Evolutionary conservation across 2,329 filamentous ascomycete species (phyloP).

Genomic region (Colletotrichum australisinense): DNA sequence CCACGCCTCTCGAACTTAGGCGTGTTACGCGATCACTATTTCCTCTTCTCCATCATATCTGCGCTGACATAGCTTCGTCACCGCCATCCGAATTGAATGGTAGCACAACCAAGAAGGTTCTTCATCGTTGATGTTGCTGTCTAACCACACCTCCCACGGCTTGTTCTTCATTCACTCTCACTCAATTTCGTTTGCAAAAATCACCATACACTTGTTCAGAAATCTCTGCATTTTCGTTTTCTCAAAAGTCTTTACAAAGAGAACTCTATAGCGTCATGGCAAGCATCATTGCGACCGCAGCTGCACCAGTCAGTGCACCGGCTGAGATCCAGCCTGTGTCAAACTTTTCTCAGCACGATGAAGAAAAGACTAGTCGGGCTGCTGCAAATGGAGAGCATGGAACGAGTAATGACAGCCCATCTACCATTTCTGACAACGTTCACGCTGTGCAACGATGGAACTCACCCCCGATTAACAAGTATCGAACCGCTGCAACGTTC

Average conservation of each 20-base stretch:
- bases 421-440: not conserved
- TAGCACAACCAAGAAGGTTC: not conserved
- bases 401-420: not conserved
- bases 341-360: not conserved
- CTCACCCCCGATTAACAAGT: not conserved
- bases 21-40: not conserved
- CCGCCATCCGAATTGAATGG: too few species aligned
- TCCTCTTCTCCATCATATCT: not conserved
- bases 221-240: not conserved
- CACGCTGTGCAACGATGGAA: not conserved
- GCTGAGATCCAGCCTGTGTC: not conserved
- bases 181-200: not conserved
- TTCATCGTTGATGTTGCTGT: not conserved
- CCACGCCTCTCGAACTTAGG: not conserved
- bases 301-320: not conserved
- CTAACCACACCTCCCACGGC: not conserved
- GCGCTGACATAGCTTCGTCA: not conserved
- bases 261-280: not conserved
- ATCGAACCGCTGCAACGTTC: not conserved
- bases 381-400: not conserved
- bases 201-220: not conserved
- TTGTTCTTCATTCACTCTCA: not conserved
- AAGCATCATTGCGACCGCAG: not conserved
- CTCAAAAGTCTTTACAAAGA: not conserved
- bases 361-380: not conserved